Evolutionary conservation across 768 basidiomycete genomes (phyloP), one percentile per base, ranked within the genome.

Genomic region (Kockovaella imperatae): DNA sequence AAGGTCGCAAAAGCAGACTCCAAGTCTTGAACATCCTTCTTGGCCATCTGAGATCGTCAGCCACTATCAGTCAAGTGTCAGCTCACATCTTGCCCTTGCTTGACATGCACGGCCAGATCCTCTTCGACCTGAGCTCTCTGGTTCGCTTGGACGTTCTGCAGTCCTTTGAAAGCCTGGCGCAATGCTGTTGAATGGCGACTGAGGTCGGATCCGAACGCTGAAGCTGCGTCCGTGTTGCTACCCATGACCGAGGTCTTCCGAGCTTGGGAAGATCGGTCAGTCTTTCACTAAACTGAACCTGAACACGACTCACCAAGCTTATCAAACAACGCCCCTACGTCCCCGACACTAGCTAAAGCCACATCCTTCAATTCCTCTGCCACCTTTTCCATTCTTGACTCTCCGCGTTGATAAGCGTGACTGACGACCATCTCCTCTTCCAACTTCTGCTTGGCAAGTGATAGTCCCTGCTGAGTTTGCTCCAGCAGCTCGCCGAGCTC

Each of bases 401-500:
- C 91, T 5, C 81, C 87, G 41, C 77, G 74, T 64, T 85, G 80
- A 69, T 86, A 83, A 0, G 85, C 86, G 56, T 83, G 77, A 29
- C 86, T 77, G 15, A 96, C 79, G 24, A 84, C 73, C 30, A 77
- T 74, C 69, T 97, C 89, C 53, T 91, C 86, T 56, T 87, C 82
- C 39, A 91, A 73, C 8, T 81, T 78, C 3, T 60, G 67, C 49
- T 78, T 80, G n/a, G 76, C 77, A 23, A 67, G 73, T 42, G 75
- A 75, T 57, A 95, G 71, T 57, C 87, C 80, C 1, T 62, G 74
- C 47, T 80, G 77, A 50, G 76, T 81, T 35, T 72, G 66, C 25
- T 72, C 74, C 29, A 97, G 71, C 35, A 76, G 74, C 17, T 77
- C 77, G 50, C 75, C 77, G 3, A 83, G 79, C 25, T 43, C 49